These are phyloP conservation scores for Aspergillus ustus DNA, from an alignment of 2,329 filamentous ascomycete genomes.

Conservation along the genomic window DNA sequence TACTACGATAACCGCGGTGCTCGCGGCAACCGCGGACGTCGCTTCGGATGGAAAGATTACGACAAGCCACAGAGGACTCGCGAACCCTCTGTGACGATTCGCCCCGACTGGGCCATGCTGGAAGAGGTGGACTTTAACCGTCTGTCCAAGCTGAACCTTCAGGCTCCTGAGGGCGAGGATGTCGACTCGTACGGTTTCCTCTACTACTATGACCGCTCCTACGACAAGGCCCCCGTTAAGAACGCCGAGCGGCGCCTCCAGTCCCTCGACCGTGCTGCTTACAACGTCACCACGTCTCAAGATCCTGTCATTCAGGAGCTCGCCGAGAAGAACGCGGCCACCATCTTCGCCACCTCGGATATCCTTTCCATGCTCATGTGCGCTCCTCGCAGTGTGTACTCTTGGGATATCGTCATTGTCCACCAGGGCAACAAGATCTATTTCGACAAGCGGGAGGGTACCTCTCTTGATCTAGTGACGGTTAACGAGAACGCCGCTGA, in stretches of 20 bases:
- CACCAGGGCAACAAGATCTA: conserved; percentile 96
- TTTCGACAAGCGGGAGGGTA: conserved; percentile 97
- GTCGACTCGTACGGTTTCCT: conserved; percentile 95
- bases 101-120: conserved; percentile 90
- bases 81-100: conserved; percentile 94
- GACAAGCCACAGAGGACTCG: conserved; percentile 97
- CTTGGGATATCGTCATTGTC: conserved; percentile 95
- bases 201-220: conserved; percentile 95
- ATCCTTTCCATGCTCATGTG: conserved; percentile 99
- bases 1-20: conserved; percentile 74
- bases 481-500: conserved; percentile 99
- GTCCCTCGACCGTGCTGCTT: conserved; percentile 89
- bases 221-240: conserved; percentile 92
- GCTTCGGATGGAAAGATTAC: conserved; percentile 98
- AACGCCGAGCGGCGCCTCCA: conserved; percentile 84
- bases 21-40: conserved; percentile 74
- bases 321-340: conserved; percentile 92
- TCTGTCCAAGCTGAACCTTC: conserved; percentile 91
- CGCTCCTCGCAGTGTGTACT: conserved; percentile 92
- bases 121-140: conserved; percentile 99
- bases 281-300: conserved; percentile 96
- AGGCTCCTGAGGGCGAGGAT: conserved; percentile 93
- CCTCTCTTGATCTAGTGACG: conserved; percentile 93
- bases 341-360: conserved; percentile 95
- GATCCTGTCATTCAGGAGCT: conserved; percentile 97